These are phyloP conservation scores for Trichoderma breve DNA, from an alignment of 2,329 filamentous ascomycete species.

Conservation along the genomic window DNA sequence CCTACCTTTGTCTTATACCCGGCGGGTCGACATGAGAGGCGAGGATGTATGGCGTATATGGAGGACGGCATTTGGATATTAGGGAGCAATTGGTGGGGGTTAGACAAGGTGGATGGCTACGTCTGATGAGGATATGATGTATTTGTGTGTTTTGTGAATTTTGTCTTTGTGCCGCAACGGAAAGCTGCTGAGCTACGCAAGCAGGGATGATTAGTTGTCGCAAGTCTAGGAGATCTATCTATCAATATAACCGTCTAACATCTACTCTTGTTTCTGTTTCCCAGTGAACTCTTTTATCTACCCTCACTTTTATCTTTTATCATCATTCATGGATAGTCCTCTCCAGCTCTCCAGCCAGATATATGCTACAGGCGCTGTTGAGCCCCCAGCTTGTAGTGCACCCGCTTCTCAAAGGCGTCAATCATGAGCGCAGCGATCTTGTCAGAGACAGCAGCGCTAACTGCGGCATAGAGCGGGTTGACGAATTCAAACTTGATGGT, in stretches of 20 bases:
- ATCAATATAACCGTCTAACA: neutral
- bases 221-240: conserved; percentile 11
- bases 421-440: conserved; percentile 88
- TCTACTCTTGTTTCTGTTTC: neutral
- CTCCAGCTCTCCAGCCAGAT: neutral
- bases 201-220: conserved; percentile 22
- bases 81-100: conserved; percentile 20
- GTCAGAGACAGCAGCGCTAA: conserved; percentile 78
- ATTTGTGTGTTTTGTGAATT: neutral
- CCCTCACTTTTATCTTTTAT: neutral
- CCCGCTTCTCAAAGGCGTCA: conserved; percentile 84
- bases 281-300: neutral
- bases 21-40: neutral
- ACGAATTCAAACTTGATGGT: conserved; percentile 79
- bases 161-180: neutral
- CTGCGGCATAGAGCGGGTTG: conserved; percentile 81
- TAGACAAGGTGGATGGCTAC: conserved; percentile 20
- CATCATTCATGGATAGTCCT: neutral
- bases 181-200: conserved; percentile 23
- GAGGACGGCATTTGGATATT: conserved; percentile 25
- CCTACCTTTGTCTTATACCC: neutral
- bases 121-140: conserved; percentile 14
- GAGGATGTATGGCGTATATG: conserved; percentile 16
- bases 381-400: conserved; percentile 46
- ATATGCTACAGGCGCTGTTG: conserved; percentile 7